Percentiles rank a stretch among this genome's conserved stretches.
Evolutionary conservation across 176 grass and related monocot species (phyloP).

Genomic region (Cenchrus fungigraminus): DNA sequence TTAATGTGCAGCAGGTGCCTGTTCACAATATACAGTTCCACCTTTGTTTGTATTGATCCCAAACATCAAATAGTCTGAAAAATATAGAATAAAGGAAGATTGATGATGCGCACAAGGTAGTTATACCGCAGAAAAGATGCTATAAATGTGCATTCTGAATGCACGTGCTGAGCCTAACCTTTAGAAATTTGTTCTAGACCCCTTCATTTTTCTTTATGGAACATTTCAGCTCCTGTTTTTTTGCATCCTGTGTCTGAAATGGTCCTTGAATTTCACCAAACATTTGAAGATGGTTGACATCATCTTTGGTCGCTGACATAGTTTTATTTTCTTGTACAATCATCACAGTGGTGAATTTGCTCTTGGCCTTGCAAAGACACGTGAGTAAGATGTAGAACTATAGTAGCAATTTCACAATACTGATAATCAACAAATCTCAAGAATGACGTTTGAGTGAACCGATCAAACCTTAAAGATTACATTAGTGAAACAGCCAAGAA

Average conservation of each 20-base stretch:
- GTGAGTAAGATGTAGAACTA: not conserved
- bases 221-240: slow-evolving; percentile 60
- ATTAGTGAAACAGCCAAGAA: too few species aligned
- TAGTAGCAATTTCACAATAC: not conserved
- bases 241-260: slow-evolving; percentile 74
- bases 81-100: slow-evolving; percentile 19
- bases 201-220: slow-evolving; percentile 74
- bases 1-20: slow-evolving; percentile 92
- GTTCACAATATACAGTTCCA: slow-evolving; percentile 80
- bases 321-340: slow-evolving; percentile 40
- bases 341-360: slow-evolving; percentile 48
- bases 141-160: not conserved
- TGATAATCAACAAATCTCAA: too few species aligned
- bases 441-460: too few species aligned
- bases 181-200: slow-evolving; percentile 72
- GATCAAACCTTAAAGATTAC: too few species aligned
- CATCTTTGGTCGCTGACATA: slow-evolving; percentile 45
- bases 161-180: slow-evolving; percentile 50
- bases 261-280: slow-evolving; percentile 69
- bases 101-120: not conserved
- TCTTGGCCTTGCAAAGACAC: slow-evolving; percentile 57
- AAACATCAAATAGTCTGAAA: slow-evolving; percentile 63
- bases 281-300: slow-evolving; percentile 52
- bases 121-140: not conserved
- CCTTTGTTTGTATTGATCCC: slow-evolving; percentile 16